Percentiles rank a stretch among this genome's conserved stretches.
These are phyloP conservation scores for Corinectria fuckeliana DNA, from an alignment of 2,329 filamentous ascomycete species.

Conservation along the genomic window DNA sequence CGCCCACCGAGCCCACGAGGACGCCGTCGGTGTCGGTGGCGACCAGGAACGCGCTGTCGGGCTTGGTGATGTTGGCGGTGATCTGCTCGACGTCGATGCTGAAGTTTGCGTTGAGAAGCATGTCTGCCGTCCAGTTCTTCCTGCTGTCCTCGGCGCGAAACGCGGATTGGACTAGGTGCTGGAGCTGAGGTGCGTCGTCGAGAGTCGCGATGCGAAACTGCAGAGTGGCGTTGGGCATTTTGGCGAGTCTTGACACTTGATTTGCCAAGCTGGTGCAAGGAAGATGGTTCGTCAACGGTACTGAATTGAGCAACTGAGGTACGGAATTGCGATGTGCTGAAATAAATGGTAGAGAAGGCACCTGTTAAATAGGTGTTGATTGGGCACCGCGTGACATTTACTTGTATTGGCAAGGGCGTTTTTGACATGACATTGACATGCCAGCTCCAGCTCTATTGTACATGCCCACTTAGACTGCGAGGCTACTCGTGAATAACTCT, in stretches of 20 bases:
- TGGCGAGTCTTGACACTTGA: not conserved
- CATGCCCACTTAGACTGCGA: no score
- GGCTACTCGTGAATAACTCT: no score
- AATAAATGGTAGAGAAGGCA: no score
- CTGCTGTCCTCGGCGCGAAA: conserved; percentile 49
- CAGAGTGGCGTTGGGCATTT: conserved; percentile 28
- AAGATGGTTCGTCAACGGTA: no score
- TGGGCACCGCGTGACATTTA: no score
- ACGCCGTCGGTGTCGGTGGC: conserved; percentile 25
- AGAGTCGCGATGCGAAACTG: conserved; percentile 46
- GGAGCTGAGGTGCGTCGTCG: conserved; percentile 45
- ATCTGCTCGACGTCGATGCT: conserved; percentile 71
- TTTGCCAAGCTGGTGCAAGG: not conserved
- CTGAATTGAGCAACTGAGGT: no score
- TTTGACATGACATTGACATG: no score
- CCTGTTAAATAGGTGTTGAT: no score
- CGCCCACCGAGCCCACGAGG: conserved; percentile 39
- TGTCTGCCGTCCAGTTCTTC: conserved; percentile 41
- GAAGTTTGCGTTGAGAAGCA: conserved; percentile 70
- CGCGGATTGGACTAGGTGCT: conserved; percentile 47
- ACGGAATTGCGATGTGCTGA: no score
- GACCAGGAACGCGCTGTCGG: conserved; percentile 41
- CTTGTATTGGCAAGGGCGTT: no score
- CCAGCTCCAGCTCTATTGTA: no score
- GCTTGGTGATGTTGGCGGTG: conserved; percentile 56